Evolutionary conservation across 2,329 filamentous ascomycete species (phyloP).

Genomic region (Penicillium crustosum): DNA sequence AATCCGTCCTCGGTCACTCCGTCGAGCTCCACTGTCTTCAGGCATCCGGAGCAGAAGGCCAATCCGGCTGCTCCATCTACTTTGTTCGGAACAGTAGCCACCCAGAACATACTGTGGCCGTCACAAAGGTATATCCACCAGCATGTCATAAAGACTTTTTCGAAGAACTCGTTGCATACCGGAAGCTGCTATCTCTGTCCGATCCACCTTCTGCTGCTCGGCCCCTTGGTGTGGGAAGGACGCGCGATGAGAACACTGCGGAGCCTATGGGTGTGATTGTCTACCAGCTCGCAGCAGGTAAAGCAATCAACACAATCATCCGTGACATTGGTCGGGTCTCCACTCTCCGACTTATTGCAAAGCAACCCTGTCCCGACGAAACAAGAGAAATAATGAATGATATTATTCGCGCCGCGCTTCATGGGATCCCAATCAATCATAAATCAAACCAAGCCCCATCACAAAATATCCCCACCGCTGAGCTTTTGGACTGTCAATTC

Average conservation of each 20-base stretch:
- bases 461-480: not conserved
- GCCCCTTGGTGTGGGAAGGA: not conserved
- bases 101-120: not conserved
- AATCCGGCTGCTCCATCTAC: constrained; percentile 2
- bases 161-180: constrained; percentile 1
- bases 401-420: not conserved
- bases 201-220: constrained; percentile 1
- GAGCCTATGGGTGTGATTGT: constrained; percentile 3
- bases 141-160: constrained; percentile 2
- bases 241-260: not conserved
- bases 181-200: not conserved
- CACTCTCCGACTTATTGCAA: not conserved
- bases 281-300: not conserved
- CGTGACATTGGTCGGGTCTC: constrained; percentile 1
- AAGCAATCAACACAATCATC: constrained; percentile 2
- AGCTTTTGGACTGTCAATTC: not conserved
- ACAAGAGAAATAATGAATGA: constrained; percentile 1
- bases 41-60: constrained; percentile 2
- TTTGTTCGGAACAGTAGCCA: not conserved
- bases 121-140: not conserved
- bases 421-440: not conserved
- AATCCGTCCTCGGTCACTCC: constrained; percentile 2
- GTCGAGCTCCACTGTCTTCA: constrained; percentile 2
- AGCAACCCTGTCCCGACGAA: not conserved
- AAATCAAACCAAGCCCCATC: not conserved